Evolutionary conservation across 768 basidiomycete genomes (phyloP), one percentile per base, ranked within the genome.

Genomic region (Pisolithus albus): DNA sequence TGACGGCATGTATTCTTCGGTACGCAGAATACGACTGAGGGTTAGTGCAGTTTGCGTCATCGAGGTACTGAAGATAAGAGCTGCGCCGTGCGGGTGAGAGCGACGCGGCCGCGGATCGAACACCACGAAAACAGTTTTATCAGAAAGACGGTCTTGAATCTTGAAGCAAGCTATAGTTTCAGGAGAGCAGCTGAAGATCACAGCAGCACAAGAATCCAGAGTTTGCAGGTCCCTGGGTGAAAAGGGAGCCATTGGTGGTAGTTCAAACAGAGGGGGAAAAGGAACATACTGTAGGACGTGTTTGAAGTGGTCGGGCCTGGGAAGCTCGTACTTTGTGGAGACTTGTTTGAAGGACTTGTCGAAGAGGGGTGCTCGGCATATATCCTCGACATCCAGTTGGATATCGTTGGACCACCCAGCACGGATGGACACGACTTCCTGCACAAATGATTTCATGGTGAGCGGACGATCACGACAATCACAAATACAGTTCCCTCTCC

Each of bases 81-180:
- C 84, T 2, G 83, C 76, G 6, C 85, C 85, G 24, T 73, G 55
- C 0, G 83, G 79, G 55, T 84, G 77, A 23, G 71, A 73, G 0
- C 79, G 74, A 8, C 85, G 74, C 4, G 81, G 75, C 59, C 85
- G 84, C 2, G 84, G 83, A 64, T 86, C 84, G 53, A 86, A 86
- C 41, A 86, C 66, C 39, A 79, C 72, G 56, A 80, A 85, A n/a
- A 81, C 61, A 1, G 64, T 54, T 26, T 47, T 34, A 28, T 67
- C 61, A 16, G 48, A 43, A 2, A 50, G 32, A 7, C 49, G 32
- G 11, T 48, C 58, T 28, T 54, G 48, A 37, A 72, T 58, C 52
- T 68, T 71, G 54, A 82, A 61, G 58, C 81, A 78, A 18, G 77
- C 72, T 16, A 86, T 63, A 45, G 86, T 84, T 59, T 86, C 85